Conservation (phyloP, 192 early-diverging fungal genomes). For the Entophlyctis helioformis region DNA sequence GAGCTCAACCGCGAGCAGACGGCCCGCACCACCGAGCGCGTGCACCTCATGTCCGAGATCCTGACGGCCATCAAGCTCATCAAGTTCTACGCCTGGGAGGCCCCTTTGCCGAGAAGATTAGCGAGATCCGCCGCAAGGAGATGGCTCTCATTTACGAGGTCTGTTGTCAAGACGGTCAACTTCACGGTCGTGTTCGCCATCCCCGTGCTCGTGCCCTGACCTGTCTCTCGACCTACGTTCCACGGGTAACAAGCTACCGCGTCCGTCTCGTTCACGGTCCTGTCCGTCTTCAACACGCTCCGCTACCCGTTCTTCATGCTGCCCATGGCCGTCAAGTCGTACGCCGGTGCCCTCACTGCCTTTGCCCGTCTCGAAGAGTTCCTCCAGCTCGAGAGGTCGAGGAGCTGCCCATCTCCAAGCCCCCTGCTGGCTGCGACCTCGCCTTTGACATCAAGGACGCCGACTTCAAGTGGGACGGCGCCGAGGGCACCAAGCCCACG, state of each 20-base stretch:
- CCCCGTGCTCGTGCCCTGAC: conserved; percentile 39
- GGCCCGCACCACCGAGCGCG: conserved; percentile 42
- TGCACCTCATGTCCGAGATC: conserved; percentile 63
- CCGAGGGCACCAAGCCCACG: conserved; percentile 20
- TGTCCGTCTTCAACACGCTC: conserved; percentile 59
- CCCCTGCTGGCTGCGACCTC: conserved; percentile 18
- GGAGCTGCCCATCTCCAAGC: background rate
- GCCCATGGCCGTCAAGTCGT: conserved; percentile 48
- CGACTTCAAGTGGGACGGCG: conserved; percentile 47
- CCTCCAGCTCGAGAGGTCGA: conserved; percentile 39
- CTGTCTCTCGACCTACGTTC: conserved; percentile 23
- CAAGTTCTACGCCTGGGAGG: conserved; percentile 69
- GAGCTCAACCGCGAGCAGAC: conserved; percentile 33
- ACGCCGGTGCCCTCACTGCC: conserved; percentile 38
- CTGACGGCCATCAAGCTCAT: conserved; percentile 65
- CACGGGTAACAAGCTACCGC: conserved; percentile 25
- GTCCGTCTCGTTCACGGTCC: conserved; percentile 43
- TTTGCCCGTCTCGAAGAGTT: conserved; percentile 39
- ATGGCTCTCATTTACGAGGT: conserved; percentile 27
- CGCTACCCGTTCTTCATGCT: conserved; percentile 60
- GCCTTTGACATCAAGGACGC: conserved; percentile 24
- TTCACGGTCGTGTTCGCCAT: conserved; percentile 53
- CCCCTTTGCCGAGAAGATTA: conserved; percentile 49
- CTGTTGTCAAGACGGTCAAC: conserved; percentile 49
- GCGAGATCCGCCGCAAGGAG: conserved; percentile 43